phyloP scores from a whole-genome alignment of 2,329 filamentous ascomycete species.

The Corinectria fuckeliana region DNA sequence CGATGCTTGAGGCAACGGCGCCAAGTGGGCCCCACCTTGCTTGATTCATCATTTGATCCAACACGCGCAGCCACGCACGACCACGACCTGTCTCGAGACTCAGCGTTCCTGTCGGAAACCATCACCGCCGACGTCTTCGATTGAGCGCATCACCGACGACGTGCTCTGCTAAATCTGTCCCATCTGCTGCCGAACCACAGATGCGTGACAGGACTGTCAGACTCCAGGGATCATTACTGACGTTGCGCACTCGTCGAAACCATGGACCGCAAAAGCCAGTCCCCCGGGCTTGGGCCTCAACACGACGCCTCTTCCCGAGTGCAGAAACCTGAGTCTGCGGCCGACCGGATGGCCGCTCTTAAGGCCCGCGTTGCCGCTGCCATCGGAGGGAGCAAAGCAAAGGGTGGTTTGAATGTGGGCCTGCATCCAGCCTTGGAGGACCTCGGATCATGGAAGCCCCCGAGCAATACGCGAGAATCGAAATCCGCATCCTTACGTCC shows the following conservation, averaged over 20 bases:
- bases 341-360: conserved; percentile 75
- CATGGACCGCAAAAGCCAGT: conserved; percentile 61
- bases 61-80: neutral
- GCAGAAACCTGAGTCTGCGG: conserved; percentile 62
- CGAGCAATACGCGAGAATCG: conserved; percentile 46
- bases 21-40: neutral
- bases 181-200: neutral
- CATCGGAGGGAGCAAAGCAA: conserved; percentile 64
- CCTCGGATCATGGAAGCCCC: conserved; percentile 55
- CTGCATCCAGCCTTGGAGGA: conserved; percentile 77
- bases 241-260: neutral
- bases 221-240: neutral
- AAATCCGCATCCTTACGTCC: conserved; percentile 24
- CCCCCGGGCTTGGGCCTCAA: conserved; percentile 61
- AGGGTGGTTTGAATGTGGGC: conserved; percentile 75
- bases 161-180: neutral
- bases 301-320: conserved; percentile 62
- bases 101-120: neutral
- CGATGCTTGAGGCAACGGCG: conserved; percentile 5
- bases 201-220: neutral
- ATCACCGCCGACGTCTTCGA: neutral
- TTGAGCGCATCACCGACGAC: neutral
- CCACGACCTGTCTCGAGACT: neutral
- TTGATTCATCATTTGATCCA: conserved; percentile 2
- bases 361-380: conserved; percentile 82